These are phyloP conservation scores for Protostelium mycophagum DNA, from an alignment of 78 protist species.

Conservation along the genomic window DNA sequence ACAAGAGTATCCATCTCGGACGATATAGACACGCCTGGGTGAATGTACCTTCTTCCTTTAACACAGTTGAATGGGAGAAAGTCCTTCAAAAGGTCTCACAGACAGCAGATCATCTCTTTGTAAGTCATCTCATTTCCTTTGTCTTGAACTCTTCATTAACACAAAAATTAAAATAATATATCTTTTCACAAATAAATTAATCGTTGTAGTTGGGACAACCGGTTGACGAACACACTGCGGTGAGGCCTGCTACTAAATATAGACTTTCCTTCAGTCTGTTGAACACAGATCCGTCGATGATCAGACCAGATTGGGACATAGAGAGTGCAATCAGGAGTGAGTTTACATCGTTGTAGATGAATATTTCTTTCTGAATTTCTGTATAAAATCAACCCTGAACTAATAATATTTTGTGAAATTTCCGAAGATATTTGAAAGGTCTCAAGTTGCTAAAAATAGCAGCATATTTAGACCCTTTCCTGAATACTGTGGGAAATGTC, in stretches of 20 bases:
- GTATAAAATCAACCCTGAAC: no score
- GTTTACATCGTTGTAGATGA: not conserved
- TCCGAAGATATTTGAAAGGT: no score
- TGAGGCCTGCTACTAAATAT: not conserved
- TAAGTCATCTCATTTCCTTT: not conserved
- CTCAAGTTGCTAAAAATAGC: not conserved
- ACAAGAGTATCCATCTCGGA: not conserved
- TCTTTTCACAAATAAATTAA: not conserved
- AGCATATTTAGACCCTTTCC: not conserved
- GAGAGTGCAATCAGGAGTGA: not conserved
- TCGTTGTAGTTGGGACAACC: not conserved
- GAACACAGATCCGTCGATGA: not conserved
- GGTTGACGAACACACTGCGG: not conserved
- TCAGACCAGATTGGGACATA: not conserved
- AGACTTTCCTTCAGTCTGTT: not conserved
- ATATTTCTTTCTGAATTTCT: no score
- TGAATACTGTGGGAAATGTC: not conserved
- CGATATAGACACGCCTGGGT: not conserved
- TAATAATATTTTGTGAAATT: not conserved
- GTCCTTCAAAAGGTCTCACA: not conserved
- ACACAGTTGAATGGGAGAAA: not conserved
- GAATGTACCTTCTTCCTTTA: not conserved
- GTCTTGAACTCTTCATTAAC: not conserved
- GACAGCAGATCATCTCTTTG: not conserved
- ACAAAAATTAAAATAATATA: not conserved